phyloP scores from a whole-genome alignment of 176 grass and related monocot species.

The Zea luxurians region DNA sequence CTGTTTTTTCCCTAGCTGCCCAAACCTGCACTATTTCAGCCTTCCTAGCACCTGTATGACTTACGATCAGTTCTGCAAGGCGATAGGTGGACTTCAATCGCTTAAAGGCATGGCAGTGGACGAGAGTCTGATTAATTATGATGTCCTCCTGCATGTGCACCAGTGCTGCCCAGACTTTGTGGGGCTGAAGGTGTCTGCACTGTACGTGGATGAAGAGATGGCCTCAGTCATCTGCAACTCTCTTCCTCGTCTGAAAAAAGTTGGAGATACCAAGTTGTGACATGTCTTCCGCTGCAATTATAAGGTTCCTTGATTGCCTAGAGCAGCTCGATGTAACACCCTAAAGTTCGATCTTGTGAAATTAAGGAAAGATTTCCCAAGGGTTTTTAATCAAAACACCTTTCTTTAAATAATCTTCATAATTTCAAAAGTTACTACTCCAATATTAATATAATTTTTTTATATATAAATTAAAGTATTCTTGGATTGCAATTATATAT shows the following conservation, averaged over 20 bases:
- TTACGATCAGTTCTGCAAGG: slow-evolving; percentile 40
- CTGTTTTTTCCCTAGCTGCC: slow-evolving; percentile 39
- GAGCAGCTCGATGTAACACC: slow-evolving; percentile 63
- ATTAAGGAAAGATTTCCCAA: too few relatives aligned
- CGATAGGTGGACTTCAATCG: slow-evolving; percentile 38
- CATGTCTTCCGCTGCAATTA: slow-evolving; percentile 43
- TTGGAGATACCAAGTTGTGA: slow-evolving; percentile 62
- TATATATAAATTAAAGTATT: too few relatives aligned
- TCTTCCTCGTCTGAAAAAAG: slow-evolving; percentile 53
- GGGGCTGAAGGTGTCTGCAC: slow-evolving; percentile 54
- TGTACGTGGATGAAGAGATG: slow-evolving; percentile 53
- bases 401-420: too few relatives aligned
- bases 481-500: too few relatives aligned
- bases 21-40: slow-evolving; percentile 55
- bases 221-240: slow-evolving; percentile 56
- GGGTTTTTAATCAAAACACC: too few relatives aligned
- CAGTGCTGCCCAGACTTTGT: slow-evolving; percentile 45
- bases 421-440: too few relatives aligned
- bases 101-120: slow-evolving; percentile 73
- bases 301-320: slow-evolving; percentile 57
- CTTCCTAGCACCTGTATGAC: slow-evolving; percentile 47
- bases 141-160: slow-evolving; percentile 54
- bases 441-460: too few relatives aligned
- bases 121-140: slow-evolving; percentile 44
- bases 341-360: too few relatives aligned